Evolutionary conservation across 2,329 filamentous ascomycete genomes (phyloP).

Genomic region (Paramyrothecium sp.): DNA sequence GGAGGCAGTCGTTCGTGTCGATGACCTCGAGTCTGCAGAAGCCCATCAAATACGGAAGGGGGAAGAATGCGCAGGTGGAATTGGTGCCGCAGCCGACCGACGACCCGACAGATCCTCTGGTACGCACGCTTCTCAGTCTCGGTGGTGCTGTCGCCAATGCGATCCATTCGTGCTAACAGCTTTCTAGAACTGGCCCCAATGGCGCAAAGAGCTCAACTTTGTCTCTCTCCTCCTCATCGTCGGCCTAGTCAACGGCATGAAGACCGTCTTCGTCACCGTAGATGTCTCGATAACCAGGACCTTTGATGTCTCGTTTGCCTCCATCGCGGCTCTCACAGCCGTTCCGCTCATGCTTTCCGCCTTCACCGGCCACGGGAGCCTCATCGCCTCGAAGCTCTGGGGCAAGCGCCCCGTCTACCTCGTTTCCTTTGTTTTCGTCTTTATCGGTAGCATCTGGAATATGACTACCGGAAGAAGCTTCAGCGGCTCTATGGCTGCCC

Average conservation of each 20-base stretch:
- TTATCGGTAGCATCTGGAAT: slow-evolving; percentile 51
- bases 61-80: slow-evolving; percentile 41
- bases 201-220: slow-evolving; percentile 51
- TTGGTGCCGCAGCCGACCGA: slow-evolving; percentile 56
- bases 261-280: slow-evolving; percentile 51
- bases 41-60: slow-evolving; percentile 46
- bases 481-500: slow-evolving; percentile 47
- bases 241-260: slow-evolving; percentile 48
- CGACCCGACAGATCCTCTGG: slow-evolving; percentile 52
- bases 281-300: slow-evolving; percentile 40
- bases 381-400: slow-evolving; percentile 41
- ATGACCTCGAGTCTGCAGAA: slow-evolving; percentile 14
- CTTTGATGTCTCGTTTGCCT: slow-evolving; percentile 45
- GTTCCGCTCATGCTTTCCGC: slow-evolving; percentile 51
- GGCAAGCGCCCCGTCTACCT: slow-evolving; percentile 56
- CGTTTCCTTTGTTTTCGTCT: slow-evolving; percentile 40
- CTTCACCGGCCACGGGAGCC: slow-evolving; percentile 39
- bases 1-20: background rate
- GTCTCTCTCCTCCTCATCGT: slow-evolving; percentile 44
- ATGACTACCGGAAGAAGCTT: slow-evolving; percentile 39
- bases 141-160: background rate
- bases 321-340: slow-evolving; percentile 49
- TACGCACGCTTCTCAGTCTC: too few species aligned
- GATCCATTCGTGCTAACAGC: background rate
- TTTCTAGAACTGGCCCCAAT: slow-evolving; percentile 52